Percentiles rank a stretch among this genome's conserved stretches.
Conservation (phyloP, 176 grass and related monocot species). For the Oryza glumipatula region DNA sequence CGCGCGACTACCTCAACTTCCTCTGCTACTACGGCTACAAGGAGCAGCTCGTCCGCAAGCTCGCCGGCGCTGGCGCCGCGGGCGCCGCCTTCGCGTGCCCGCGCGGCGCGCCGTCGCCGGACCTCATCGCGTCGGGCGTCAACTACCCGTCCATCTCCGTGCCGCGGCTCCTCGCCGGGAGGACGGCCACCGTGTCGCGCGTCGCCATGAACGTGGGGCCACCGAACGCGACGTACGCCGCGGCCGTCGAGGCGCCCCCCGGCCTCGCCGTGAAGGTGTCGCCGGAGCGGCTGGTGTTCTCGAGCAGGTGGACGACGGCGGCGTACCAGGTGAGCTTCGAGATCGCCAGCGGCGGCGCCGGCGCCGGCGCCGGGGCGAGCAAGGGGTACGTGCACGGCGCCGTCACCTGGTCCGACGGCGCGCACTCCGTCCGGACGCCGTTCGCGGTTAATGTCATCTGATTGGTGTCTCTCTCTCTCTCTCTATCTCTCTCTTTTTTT, state of each 20-base stretch:
- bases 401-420: constrained; percentile 86
- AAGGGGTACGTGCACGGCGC: constrained; percentile 70
- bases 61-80: constrained; percentile 52
- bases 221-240: constrained; percentile 70
- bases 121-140: constrained; percentile 65
- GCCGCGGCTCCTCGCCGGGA: constrained; percentile 53
- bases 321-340: constrained; percentile 67
- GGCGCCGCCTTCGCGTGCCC: constrained; percentile 59
- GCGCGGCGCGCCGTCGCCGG: constrained; percentile 47
- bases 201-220: constrained; percentile 80
- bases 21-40: constrained; percentile 96
- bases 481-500: no score
- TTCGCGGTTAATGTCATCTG: constrained; percentile 84
- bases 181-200: constrained; percentile 48
- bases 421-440: constrained; percentile 71
- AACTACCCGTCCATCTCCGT: constrained; percentile 97
- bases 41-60: constrained; percentile 63
- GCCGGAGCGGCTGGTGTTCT: constrained; percentile 68
- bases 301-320: constrained; percentile 66
- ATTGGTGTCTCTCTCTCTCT: constrained; percentile 6
- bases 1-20: constrained; percentile 80
- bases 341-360: constrained; percentile 21
- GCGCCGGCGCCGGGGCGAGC: not conserved
- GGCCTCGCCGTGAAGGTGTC: constrained; percentile 64
- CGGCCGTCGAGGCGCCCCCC: constrained; percentile 48